Percentiles rank a stretch among this genome's conserved stretches.
These are phyloP conservation scores for Helianthus annuus DNA, from an alignment of 129 eudicot species.

Conservation along the genomic window DNA sequence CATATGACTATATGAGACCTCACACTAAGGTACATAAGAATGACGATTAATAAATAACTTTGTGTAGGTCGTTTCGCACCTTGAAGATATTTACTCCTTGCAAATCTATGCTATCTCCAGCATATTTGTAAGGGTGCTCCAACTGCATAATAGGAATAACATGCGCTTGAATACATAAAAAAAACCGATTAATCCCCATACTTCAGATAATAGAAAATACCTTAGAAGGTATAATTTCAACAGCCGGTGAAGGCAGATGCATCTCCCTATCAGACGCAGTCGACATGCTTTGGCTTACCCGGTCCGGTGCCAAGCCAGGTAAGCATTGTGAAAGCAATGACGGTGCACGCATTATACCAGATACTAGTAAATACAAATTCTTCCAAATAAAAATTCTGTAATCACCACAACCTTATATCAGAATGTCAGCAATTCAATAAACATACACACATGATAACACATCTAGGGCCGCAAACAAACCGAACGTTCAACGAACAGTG, in stretches of 20 bases:
- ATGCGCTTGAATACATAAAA: slow-evolving; percentile 6
- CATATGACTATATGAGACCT: no score
- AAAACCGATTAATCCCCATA: neutral
- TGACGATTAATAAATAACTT: neutral
- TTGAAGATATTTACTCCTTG: slow-evolving; percentile 60
- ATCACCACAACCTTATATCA: slow-evolving; percentile 13
- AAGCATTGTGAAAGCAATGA: slow-evolving; percentile 73
- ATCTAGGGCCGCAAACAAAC: neutral
- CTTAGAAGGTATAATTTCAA: slow-evolving; percentile 81
- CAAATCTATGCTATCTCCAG: slow-evolving; percentile 64
- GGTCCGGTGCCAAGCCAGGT: slow-evolving; percentile 70
- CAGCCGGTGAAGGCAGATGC: slow-evolving; percentile 69
- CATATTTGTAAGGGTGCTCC: slow-evolving; percentile 61
- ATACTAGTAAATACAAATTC: neutral
- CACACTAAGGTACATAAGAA: neutral
- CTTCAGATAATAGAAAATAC: slow-evolving; percentile 29
- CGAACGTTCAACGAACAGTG: no score
- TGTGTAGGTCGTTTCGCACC: slow-evolving; percentile 29
- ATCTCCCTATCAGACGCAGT: slow-evolving; percentile 60
- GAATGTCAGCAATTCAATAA: neutral
- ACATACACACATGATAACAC: neutral
- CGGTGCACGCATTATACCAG: slow-evolving; percentile 65
- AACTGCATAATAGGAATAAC: slow-evolving; percentile 41
- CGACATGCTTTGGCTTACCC: slow-evolving; percentile 50
- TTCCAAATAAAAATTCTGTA: slow-evolving; percentile 14